Evolutionary conservation across 1,284 basidiomycete species (phyloP).

Genomic region (Veloporphyrellus conicus): DNA sequence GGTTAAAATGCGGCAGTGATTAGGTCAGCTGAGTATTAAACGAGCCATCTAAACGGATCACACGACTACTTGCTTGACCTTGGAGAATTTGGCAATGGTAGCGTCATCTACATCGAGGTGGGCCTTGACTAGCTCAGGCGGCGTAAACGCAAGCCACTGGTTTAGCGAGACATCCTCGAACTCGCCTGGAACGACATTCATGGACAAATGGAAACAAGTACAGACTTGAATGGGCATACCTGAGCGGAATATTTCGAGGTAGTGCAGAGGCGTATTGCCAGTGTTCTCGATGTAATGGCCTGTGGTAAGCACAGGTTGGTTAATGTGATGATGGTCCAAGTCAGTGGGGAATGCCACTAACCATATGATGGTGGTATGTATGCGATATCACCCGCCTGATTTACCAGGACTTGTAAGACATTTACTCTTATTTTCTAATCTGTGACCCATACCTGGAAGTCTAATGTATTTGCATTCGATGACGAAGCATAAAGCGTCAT

Average conservation of each 20-base stretch:
- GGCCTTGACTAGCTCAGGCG: slow-evolving; percentile 51
- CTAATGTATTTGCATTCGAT: slow-evolving; percentile 40
- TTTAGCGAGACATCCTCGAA: slow-evolving; percentile 45
- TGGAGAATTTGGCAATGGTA: slow-evolving; percentile 39
- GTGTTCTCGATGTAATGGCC: slow-evolving; percentile 70
- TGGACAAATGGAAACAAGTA: slow-evolving; percentile 1
- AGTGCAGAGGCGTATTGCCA: slow-evolving; percentile 55
- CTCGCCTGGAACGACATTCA: slow-evolving; percentile 18
- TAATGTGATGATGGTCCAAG: not conserved
- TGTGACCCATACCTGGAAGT: slow-evolving; percentile 37
- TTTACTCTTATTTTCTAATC: not conserved
- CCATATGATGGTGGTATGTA: slow-evolving; percentile 52
- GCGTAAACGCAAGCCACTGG: slow-evolving; percentile 56
- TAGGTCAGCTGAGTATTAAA: not conserved
- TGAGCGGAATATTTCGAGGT: slow-evolving; percentile 61
- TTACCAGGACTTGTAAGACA: not conserved
- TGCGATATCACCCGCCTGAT: slow-evolving; percentile 55
- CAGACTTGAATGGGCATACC: slow-evolving; percentile 30
- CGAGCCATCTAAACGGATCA: slow-evolving; percentile 14
- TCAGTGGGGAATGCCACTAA: slow-evolving; percentile 15
- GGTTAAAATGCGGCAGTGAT: not conserved
- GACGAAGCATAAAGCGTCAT: slow-evolving; percentile 39
- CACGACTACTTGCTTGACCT: slow-evolving; percentile 33
- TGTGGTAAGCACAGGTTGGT: slow-evolving; percentile 15
- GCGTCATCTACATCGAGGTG: slow-evolving; percentile 48